Percentiles rank a stretch among this genome's conserved stretches.
phyloP scores from a whole-genome alignment of 116 monocot genomes.

The Zostera marina region DNA sequence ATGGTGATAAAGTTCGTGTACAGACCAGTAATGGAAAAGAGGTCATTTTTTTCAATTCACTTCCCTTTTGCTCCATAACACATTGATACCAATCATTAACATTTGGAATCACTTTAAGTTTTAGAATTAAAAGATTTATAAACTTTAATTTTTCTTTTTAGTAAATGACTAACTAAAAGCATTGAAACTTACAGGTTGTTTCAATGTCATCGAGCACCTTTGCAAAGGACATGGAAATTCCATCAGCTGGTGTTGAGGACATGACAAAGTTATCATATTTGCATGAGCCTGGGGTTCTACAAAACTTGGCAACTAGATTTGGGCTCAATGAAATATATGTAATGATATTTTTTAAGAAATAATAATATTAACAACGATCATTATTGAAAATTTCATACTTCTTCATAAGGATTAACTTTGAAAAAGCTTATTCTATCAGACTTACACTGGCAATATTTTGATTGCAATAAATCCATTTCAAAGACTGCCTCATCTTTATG shows the following conservation, averaged over 20 bases:
- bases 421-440: conserved; percentile 19
- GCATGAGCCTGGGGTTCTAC: conserved; percentile 58
- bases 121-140: too few relatives aligned
- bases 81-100: neutral
- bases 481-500: conserved; percentile 55
- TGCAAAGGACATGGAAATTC: conserved; percentile 52
- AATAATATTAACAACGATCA: neutral
- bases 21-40: conserved; percentile 24
- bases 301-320: conserved; percentile 44
- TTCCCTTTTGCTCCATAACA: neutral
- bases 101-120: too few relatives aligned
- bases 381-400: neutral
- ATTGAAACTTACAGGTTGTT: conserved; percentile 15
- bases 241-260: conserved; percentile 67
- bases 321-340: conserved; percentile 70
- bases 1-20: conserved; percentile 47
- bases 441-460: conserved; percentile 58
- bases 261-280: conserved; percentile 56
- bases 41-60: neutral
- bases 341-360: conserved; percentile 2
- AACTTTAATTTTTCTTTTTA: too few relatives aligned
- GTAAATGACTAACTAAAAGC: too few relatives aligned
- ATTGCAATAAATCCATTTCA: conserved; percentile 66
- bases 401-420: neutral
- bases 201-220: conserved; percentile 28